Evolutionary conservation across 345 rosid genomes (phyloP), one percentile per base, ranked within the genome.

Genomic region (Cardamine chenopodiifolia): DNA sequence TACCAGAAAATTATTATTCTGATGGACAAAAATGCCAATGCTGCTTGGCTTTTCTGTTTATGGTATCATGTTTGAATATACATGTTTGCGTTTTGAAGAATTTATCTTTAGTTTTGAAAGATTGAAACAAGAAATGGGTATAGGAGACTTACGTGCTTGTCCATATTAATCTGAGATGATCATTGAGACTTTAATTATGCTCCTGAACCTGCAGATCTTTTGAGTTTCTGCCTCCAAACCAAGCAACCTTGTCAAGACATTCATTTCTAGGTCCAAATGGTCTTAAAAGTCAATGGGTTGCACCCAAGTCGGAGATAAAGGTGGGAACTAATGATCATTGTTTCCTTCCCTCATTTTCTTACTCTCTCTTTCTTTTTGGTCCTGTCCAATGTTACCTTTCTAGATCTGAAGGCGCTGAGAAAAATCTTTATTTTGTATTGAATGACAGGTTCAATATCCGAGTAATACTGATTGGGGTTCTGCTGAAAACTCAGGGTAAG

Each of bases 241-340:
- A 90, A 83, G 99, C 90, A 77, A 95, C 99, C 39, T 81, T 95
- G 72, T 92, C 97, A 44, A 92, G 98, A 75, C 99, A 95, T 86
- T 89, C 97, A 62, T 77, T 95, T 71, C 78, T 92, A 42, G 97
- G 98, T 44, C 97, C 98, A 70, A 86, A 82, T 74, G 97, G 99
- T 86, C 90, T 95, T 79, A 83, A 42, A 35, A 87, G 91, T n/a
- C 92, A 92, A 66, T 88, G 97, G 98, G 85, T 52, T 79, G 97
- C 89, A 58, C 98, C 99, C 73, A 88, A 79, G 68, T 39, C 87
- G 5, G 87, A 74, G 80, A 84, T 82, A 70, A 95, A 92, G 96
- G 99, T 95, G 77, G 68, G 14, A 17, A 4, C 6, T 64, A 4
- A 32, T 65, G 56, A 42, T 67, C 47, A 1, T 42, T 68, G 50